Percentiles rank a stretch among this genome's conserved stretches.
phyloP scores from a whole-genome alignment of 75 land plant genomes.

The Selaginella moellendorffii region DNA sequence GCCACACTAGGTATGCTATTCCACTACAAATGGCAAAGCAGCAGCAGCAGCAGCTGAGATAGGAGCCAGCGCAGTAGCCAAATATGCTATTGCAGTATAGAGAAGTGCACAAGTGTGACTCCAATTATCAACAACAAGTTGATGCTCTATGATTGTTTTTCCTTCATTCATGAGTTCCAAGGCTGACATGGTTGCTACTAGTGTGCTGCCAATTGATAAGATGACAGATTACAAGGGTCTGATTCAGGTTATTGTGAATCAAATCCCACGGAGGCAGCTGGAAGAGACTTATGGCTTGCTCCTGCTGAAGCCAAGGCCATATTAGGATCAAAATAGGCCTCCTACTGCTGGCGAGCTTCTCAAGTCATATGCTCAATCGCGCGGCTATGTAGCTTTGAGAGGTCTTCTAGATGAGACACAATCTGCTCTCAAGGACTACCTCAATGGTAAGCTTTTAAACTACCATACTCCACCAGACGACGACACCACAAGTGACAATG shows the following conservation, averaged over 20 bases:
- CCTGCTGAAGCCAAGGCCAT: constrained; percentile 72
- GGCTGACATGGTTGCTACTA: constrained; percentile 83
- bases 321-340: constrained; percentile 62
- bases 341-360: constrained; percentile 67
- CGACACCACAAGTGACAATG: no score
- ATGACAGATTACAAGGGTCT: constrained; percentile 82
- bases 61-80: no score
- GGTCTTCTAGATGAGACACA: constrained; percentile 89
- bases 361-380: constrained; percentile 63
- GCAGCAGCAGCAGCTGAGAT: no score
- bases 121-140: constrained; percentile 63
- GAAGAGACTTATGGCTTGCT: constrained; percentile 58
- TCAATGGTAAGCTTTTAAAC: no score
- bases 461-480: no score
- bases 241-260: constrained; percentile 78
- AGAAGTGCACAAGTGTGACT: no score
- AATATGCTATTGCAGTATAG: no score
- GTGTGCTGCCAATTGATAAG: constrained; percentile 80
- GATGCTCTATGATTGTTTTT: constrained; percentile 85
- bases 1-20: no score
- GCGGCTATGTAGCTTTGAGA: no score
- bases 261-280: no score
- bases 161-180: constrained; percentile 83
- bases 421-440: no score
- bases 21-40: no score